Percentiles rank a stretch among this genome's conserved stretches.
phyloP scores from a whole-genome alignment of 2,329 filamentous ascomycete genomes.

The Aureobasidium subglaciale region DNA sequence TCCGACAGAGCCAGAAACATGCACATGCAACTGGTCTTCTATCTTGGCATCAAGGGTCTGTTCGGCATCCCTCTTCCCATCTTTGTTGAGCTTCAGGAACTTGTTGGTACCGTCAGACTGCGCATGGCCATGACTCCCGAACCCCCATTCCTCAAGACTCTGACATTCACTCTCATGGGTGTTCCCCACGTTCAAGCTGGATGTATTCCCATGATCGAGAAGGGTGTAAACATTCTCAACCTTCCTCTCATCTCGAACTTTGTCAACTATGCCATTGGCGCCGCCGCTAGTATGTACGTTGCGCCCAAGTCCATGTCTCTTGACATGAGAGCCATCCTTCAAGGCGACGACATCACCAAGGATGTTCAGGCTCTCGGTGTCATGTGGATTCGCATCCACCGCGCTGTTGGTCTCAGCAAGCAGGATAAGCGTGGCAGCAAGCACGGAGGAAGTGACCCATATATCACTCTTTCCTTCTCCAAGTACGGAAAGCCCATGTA shows the following conservation, averaged over 20 bases:
- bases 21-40: constrained; percentile 95
- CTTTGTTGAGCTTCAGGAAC: constrained; percentile 79
- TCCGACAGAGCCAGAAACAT: constrained; percentile 86
- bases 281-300: constrained; percentile 83
- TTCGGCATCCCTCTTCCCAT: constrained; percentile 85
- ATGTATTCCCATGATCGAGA: constrained; percentile 87
- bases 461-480: constrained; percentile 89
- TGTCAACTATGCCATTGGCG: constrained; percentile 87
- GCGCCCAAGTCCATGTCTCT: constrained; percentile 83
- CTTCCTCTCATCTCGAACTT: constrained; percentile 72
- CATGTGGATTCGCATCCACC: constrained; percentile 88
- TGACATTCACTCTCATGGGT: constrained; percentile 93
- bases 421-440: constrained; percentile 77
- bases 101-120: constrained; percentile 82
- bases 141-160: constrained; percentile 82
- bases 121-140: constrained; percentile 81
- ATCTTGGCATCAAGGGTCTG: constrained; percentile 79
- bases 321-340: constrained; percentile 82
- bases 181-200: constrained; percentile 82
- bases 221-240: constrained; percentile 74
- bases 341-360: constrained; percentile 87
- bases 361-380: constrained; percentile 79
- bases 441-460: constrained; percentile 86
- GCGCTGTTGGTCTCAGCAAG: constrained; percentile 80
- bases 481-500: constrained; percentile 98